phyloP scores from a whole-genome alignment of 257 asterid species.

The Penstemon eatonii region DNA sequence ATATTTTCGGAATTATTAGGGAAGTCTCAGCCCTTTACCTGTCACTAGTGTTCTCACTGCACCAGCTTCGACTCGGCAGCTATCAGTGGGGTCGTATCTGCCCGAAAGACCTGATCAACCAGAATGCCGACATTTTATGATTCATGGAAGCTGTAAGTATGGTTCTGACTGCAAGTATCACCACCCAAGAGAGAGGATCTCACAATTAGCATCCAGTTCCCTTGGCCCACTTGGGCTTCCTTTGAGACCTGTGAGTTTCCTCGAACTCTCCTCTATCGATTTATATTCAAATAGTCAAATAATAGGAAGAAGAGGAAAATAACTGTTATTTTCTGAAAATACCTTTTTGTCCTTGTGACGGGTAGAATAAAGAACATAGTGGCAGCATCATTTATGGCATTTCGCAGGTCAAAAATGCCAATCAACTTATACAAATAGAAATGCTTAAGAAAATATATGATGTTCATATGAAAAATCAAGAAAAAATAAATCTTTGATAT shows the following conservation, averaged over 20 bases:
- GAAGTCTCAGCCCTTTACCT: constrained; percentile 38
- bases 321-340: too few species aligned
- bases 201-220: constrained; percentile 41
- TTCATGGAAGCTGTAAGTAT: constrained; percentile 61
- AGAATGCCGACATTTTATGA: constrained; percentile 64
- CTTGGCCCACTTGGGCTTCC: constrained; percentile 71
- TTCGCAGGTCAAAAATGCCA: too few species aligned
- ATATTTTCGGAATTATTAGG: constrained; percentile 37
- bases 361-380: too few species aligned
- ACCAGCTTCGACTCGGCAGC: constrained; percentile 41
- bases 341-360: too few species aligned
- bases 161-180: constrained; percentile 68
- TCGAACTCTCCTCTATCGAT: neutral
- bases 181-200: constrained; percentile 58
- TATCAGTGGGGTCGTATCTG: constrained; percentile 39
- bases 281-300: too few species aligned
- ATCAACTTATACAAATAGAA: too few species aligned
- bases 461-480: too few species aligned
- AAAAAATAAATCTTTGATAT: too few species aligned
- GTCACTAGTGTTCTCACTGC: constrained; percentile 36
- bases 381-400: too few species aligned
- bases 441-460: too few species aligned
- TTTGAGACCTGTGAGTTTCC: constrained; percentile 59
- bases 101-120: constrained; percentile 78
- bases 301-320: too few species aligned